These are phyloP conservation scores for Helminthosporium solani DNA, from an alignment of 2,329 filamentous ascomycete species.

Conservation along the genomic window DNA sequence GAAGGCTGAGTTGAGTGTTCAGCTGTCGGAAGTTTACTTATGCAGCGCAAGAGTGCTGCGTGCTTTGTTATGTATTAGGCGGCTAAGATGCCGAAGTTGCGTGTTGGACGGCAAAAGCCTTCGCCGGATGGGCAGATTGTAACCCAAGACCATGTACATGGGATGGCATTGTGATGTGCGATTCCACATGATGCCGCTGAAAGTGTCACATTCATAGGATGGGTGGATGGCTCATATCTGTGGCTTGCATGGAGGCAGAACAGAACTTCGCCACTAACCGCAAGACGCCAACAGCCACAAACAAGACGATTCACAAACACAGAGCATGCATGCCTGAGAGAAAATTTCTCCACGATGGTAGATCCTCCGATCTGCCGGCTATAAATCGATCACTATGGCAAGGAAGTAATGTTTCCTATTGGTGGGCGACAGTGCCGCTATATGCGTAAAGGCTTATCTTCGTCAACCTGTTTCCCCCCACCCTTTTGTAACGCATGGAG, in stretches of 20 bases:
- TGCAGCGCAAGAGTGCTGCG: background rate
- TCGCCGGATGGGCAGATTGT: background rate
- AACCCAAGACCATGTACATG: background rate
- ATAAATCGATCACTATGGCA: background rate
- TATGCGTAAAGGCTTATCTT: background rate
- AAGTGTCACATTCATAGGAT: background rate
- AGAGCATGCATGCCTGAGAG: background rate
- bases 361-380: background rate
- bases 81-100: too few relatives aligned
- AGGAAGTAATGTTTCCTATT: background rate
- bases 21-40: background rate
- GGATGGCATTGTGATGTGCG: background rate
- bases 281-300: constrained; percentile 1
- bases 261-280: background rate
- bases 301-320: background rate
- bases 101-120: background rate
- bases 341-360: background rate
- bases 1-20: background rate
- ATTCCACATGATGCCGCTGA: background rate
- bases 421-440: background rate
- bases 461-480: background rate
- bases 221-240: background rate
- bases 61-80: too few relatives aligned
- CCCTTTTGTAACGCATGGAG: background rate
- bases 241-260: constrained; percentile 6